Evolutionary conservation across 331 rosid species (phyloP).

Genomic region (Acacia concinna): DNA sequence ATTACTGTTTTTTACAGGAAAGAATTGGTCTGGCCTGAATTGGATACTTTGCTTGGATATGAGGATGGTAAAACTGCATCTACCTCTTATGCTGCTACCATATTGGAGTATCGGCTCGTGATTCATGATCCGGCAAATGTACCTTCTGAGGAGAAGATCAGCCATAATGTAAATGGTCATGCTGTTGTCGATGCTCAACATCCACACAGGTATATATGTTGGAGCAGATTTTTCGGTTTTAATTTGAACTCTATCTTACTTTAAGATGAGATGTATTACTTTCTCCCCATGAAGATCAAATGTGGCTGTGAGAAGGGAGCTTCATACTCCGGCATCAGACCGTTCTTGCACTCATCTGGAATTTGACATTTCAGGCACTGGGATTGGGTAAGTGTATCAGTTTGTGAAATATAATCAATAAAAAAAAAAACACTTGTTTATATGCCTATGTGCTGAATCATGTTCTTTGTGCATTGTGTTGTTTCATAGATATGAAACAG

Average conservation of each 20-base stretch:
- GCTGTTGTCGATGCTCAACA: slow-evolving; percentile 89
- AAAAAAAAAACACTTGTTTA: neutral
- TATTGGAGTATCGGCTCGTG: slow-evolving; percentile 75
- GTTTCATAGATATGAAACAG: slow-evolving; percentile 84
- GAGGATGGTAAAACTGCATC: slow-evolving; percentile 75
- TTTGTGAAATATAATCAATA: neutral
- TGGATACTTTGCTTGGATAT: slow-evolving; percentile 80
- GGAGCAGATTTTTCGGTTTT: slow-evolving; percentile 6
- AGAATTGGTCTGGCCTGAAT: slow-evolving; percentile 85
- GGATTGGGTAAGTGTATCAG: slow-evolving; percentile 60
- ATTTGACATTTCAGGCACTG: slow-evolving; percentile 81
- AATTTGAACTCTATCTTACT: slow-evolving; percentile 10
- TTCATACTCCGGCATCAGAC: slow-evolving; percentile 79
- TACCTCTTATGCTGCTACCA: slow-evolving; percentile 92
- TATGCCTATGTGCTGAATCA: slow-evolving; percentile 13
- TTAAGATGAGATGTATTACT: slow-evolving; percentile 36
- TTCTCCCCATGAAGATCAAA: slow-evolving; percentile 63
- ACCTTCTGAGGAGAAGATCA: slow-evolving; percentile 53
- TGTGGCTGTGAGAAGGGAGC: slow-evolving; percentile 92
- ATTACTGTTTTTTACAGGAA: slow-evolving; percentile 59
- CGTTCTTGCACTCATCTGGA: slow-evolving; percentile 97
- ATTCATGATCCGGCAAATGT: slow-evolving; percentile 58
- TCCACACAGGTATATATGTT: slow-evolving; percentile 70
- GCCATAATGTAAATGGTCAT: slow-evolving; percentile 79
- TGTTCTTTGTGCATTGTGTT: slow-evolving; percentile 16